Base-by-base conservation (phyloP, 768 basidiomycete species). In the Leucogyrophana mollusca region DNA sequence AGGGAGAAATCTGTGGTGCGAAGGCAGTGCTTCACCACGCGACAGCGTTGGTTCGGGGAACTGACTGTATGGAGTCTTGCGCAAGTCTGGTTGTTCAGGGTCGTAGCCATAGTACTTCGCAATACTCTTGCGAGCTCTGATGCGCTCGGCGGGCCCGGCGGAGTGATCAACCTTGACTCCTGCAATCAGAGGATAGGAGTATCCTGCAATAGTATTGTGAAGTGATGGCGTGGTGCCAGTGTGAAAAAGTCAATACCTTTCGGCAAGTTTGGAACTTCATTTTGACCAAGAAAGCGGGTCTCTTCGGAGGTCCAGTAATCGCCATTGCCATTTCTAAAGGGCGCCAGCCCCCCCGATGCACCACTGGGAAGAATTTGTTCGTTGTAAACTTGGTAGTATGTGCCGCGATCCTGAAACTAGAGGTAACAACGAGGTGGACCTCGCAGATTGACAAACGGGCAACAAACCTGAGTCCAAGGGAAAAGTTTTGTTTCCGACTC, bases 91-190 rank as follows among this genome's bases (percentile, higher is more conserved):
- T n/a, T n/a, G n/a, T 38, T 54, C 51, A 13, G 58, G 61, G 32
- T 65, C 51, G 40, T 59, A 53, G 7, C 40, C 49, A 36, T 66
- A 64, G 21, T 49, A 62, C 24, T 50, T 49, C 32, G 57, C 49
- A 11, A 65, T 52, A 21, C 39, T 49, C 8, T 51, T 48, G 17
- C 62, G 63, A 1, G 54, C 58, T 16, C 45, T 36, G 27, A 55
- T 47, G 16, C 59, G 56, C 23, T 59, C 47, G 33, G 52, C 24
- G 6, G 43, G 34, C 18, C n/a, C 43, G 4, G 59, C 38, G 0
- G 56, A 34, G 30, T 48, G 41, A 36, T 66, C 53, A 7, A 66
- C 62, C 22, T 64, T 55, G 14, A 64, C 42, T 16, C 61, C 59
- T 38, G 40, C 32, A 24, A 64, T 56, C 30, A 54, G 50, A n/a